Base-by-base conservation (phyloP, 1,284 basidiomycete genomes). In the Farysia itapuensis region DNA sequence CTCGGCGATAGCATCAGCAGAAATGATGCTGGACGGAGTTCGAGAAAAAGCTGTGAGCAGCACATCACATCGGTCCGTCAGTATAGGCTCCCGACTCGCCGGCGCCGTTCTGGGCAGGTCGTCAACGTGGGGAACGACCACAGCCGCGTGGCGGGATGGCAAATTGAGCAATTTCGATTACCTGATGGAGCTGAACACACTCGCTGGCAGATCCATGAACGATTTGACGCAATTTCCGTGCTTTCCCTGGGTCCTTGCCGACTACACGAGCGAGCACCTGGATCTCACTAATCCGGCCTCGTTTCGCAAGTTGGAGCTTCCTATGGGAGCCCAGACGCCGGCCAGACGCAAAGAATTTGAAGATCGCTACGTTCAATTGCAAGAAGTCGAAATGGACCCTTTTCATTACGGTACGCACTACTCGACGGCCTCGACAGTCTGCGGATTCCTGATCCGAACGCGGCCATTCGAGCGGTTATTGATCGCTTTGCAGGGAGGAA, bases 351-450 rank as follows among this genome's bases (percentile, higher is more conserved):
- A 49, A 23, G 77, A 77, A 32, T 77, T 75, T 30, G 64, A 65
- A 30, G 81, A 85, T 37, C 84, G 91, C 21, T 95, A 93, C 67
- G 78, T 80, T 31, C 89, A 86, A 58, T 64, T 78, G 19, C 81
- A 90, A 13, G 80, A 87, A 70, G 86, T 90, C 42, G 87, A 93
- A 1, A 77, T 77, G 80, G 89, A 95, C 71, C 53, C 53, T 7
- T 52, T 60, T 52, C 69, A 70, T 48, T 73, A 70, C 36, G 77
- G 90, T 35, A 96, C 93, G 1, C 93, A 96, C 74, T 97, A 93
- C 74, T 90, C 89, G 66, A 94, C 90, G 5, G 94, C 91, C 0
- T 94, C 95, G 86, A 95, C 92, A 49, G 90, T 94, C 24, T 94
- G 91, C 79, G 91, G 94, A 63, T 96, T 89, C 79, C 79, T 96